Evolutionary conservation across 192 early-diverging fungal species (phyloP).

Genomic region (Coemansia sp.): DNA sequence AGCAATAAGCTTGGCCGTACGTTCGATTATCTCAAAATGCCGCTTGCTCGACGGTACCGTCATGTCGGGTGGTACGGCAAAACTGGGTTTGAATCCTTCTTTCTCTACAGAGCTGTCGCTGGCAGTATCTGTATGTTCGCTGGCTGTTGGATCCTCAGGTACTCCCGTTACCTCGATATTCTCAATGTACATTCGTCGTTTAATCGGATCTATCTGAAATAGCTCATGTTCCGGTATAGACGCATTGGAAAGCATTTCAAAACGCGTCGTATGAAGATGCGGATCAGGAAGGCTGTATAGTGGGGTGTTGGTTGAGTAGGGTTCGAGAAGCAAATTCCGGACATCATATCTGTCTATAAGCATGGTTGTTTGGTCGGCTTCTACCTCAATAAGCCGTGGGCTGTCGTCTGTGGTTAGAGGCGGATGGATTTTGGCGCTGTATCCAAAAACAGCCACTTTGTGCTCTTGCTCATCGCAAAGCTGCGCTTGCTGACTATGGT

Average conservation of each 20-base stretch:
- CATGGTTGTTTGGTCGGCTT: too few relatives aligned
- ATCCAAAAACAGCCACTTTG: slow-evolving; percentile 18
- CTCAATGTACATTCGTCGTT: slow-evolving; percentile 19
- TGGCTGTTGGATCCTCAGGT: neutral
- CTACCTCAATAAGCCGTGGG: too few relatives aligned
- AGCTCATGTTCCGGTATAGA: slow-evolving; percentile 6
- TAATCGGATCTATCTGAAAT: slow-evolving; percentile 11
- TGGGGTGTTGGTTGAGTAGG: neutral
- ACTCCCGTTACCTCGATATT: neutral
- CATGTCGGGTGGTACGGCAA: slow-evolving; percentile 28
- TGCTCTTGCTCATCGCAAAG: slow-evolving; percentile 4
- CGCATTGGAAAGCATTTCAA: slow-evolving; percentile 11
- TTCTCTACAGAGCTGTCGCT: too few relatives aligned
- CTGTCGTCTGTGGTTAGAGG: neutral
- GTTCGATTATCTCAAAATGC: slow-evolving; percentile 66
- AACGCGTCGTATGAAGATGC: slow-evolving; percentile 14
- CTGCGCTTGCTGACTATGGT: neutral
- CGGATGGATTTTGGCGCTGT: slow-evolving; percentile 17
- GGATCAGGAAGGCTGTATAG: slow-evolving; percentile 3
- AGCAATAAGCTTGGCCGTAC: slow-evolving; percentile 67
- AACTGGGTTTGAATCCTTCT: slow-evolving; percentile 4
- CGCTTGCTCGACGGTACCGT: slow-evolving; percentile 53
- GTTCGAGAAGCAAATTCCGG: slow-evolving; percentile 24
- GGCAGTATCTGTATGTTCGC: neutral
- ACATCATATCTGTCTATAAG: slow-evolving; percentile 37